Evolutionary conservation across 1,284 basidiomycete genomes (phyloP).

Genomic region (Erythrobasidium hasegawianum): DNA sequence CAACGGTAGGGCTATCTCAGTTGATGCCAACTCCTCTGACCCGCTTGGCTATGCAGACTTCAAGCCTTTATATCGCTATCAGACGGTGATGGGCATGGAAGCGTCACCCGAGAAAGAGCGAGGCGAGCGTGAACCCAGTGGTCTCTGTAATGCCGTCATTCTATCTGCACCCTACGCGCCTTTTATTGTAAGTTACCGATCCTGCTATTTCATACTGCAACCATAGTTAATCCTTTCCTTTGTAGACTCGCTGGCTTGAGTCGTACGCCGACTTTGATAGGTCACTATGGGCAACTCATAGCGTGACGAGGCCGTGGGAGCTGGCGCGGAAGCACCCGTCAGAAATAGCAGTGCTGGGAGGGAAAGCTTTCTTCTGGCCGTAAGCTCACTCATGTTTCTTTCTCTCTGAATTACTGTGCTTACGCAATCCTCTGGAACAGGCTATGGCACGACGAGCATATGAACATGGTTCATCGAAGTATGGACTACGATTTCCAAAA

Average conservation of each 20-base stretch:
- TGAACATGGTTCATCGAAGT: slow-evolving; percentile 26
- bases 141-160: slow-evolving; percentile 54
- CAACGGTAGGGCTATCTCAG: slow-evolving; percentile 26
- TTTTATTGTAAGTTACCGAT: slow-evolving; percentile 50
- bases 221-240: too few species aligned
- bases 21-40: background rate
- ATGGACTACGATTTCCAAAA: slow-evolving; percentile 33
- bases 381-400: too few species aligned
- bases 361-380: slow-evolving; percentile 55
- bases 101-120: slow-evolving; percentile 39
- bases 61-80: slow-evolving; percentile 37
- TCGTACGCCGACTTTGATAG: slow-evolving; percentile 34
- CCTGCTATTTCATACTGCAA: too few species aligned
- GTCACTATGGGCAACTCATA: slow-evolving; percentile 29
- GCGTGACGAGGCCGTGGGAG: slow-evolving; percentile 29
- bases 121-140: slow-evolving; percentile 44
- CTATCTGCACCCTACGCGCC: slow-evolving; percentile 50
- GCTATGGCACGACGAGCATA: slow-evolving; percentile 34
- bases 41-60: slow-evolving; percentile 22
- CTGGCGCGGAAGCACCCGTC: slow-evolving; percentile 45
- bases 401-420: too few species aligned
- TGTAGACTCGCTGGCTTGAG: slow-evolving; percentile 29
- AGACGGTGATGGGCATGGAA: slow-evolving; percentile 54
- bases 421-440: background rate
- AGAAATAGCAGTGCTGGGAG: slow-evolving; percentile 53